Evolutionary conservation across 208 protist genomes (phyloP).

Genomic region (Leishmania aethiopica): DNA sequence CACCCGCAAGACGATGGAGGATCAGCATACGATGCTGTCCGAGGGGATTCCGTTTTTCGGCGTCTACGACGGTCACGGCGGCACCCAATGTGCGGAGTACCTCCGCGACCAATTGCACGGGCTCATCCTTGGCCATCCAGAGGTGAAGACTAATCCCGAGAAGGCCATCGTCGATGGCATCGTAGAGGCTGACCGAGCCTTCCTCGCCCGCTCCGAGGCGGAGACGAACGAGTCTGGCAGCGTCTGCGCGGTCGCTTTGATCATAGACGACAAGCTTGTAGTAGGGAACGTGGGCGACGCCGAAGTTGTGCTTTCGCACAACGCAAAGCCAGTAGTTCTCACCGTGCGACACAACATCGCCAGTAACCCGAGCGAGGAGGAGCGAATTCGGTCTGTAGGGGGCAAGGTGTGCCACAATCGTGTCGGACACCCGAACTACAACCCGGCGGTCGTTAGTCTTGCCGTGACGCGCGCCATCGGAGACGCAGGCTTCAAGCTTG

Average conservation of each 20-base stretch:
- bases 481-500: conserved; percentile 94
- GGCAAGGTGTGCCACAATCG: conserved; percentile 92
- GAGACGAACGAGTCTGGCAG: conserved; percentile 87
- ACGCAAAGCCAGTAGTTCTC: conserved; percentile 70
- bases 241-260: conserved; percentile 83
- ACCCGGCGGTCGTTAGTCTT: conserved; percentile 87
- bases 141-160: conserved; percentile 68
- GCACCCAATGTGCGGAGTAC: conserved; percentile 85
- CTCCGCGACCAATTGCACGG: conserved; percentile 79
- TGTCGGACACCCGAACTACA: conserved; percentile 93
- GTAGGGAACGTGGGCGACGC: conserved; percentile 91
- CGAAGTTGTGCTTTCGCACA: conserved; percentile 82
- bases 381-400: conserved; percentile 86
- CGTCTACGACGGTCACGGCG: conserved; percentile 91
- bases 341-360: conserved; percentile 85
- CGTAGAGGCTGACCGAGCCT: conserved; percentile 78
- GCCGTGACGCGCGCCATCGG: conserved; percentile 94
- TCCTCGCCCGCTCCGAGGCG: conserved; percentile 66
- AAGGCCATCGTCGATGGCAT: conserved; percentile 80
- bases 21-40: conserved; percentile 85
- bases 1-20: conserved; percentile 87
- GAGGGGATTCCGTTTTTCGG: conserved; percentile 87
- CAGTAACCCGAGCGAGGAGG: conserved; percentile 72
- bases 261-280: conserved; percentile 83
- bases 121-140: conserved; percentile 66